phyloP scores from a whole-genome alignment of 352 stramenopile species.

The Phytophthora pinifolia region DNA sequence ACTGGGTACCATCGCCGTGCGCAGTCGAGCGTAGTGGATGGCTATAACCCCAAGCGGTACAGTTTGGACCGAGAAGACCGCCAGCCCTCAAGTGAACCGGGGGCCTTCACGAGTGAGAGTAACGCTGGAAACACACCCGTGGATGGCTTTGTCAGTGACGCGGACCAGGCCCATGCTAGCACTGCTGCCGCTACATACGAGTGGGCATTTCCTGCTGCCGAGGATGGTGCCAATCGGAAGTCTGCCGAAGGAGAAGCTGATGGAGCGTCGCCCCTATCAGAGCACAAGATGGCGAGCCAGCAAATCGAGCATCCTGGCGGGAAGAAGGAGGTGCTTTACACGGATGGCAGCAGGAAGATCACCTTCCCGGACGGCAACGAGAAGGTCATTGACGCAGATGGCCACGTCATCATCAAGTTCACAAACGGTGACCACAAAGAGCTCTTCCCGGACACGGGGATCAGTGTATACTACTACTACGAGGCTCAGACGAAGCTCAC shows the following conservation, averaged over 20 bases:
- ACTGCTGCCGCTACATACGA: conserved; percentile 10
- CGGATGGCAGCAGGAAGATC: conserved; percentile 70
- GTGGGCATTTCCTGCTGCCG: conserved; percentile 22
- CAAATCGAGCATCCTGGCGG: conserved; percentile 58
- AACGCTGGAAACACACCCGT: neutral
- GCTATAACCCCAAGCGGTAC: conserved; percentile 39
- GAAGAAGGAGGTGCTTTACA: conserved; percentile 61
- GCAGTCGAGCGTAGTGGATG: conserved; percentile 17
- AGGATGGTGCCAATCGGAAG: conserved; percentile 8
- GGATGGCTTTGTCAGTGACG: neutral
- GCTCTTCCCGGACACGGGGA: conserved; percentile 73
- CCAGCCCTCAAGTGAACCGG: conserved; percentile 11
- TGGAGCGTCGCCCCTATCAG: conserved; percentile 12
- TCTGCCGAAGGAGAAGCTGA: conserved; percentile 3
- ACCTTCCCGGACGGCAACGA: conserved; percentile 92
- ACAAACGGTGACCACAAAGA: conserved; percentile 96
- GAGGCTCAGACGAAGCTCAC: conserved; percentile 94
- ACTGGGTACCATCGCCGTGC: conserved; percentile 6
- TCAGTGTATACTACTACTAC: conserved; percentile 95
- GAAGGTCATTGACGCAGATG: conserved; percentile 92
- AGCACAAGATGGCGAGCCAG: conserved; percentile 25
- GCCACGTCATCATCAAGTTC: conserved; percentile 90
- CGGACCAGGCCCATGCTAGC: neutral
- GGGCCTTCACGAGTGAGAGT: neutral
- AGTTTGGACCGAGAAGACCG: conserved; percentile 27